A percentile compares a stretch with the other conserved stretches of the same genome.
These are phyloP conservation scores for Triticum dicoccoides DNA, from an alignment of 176 grass and related monocot genomes.

Conservation along the genomic window DNA sequence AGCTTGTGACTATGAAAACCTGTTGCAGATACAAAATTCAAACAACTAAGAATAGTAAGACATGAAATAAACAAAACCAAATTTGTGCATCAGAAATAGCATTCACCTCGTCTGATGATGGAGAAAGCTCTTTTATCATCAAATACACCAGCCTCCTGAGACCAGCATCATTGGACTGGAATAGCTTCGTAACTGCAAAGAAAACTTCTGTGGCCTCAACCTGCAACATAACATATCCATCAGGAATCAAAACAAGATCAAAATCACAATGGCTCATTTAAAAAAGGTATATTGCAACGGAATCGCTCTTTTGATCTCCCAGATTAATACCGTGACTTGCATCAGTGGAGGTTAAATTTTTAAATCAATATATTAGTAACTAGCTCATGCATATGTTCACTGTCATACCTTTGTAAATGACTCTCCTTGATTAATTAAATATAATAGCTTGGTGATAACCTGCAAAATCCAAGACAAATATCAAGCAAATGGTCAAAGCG, in stretches of 20 bases:
- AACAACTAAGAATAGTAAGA: conserved; percentile 23
- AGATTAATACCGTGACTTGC: neutral
- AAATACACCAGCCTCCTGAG: conserved; percentile 94
- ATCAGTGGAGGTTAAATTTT: neutral
- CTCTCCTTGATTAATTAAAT: conserved; percentile 99
- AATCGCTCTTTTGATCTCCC: neutral
- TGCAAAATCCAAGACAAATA: conserved; percentile 35
- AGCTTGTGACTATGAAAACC: conserved; percentile 99
- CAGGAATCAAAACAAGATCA: neutral
- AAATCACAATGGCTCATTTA: neutral
- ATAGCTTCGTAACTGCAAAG: conserved; percentile 96
- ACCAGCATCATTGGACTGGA: conserved; percentile 86
- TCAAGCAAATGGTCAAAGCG: conserved; percentile 22
- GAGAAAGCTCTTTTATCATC: conserved; percentile 99
- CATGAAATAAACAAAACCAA: neutral
- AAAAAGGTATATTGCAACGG: neutral
- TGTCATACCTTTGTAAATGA: conserved; percentile 79
- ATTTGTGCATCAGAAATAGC: conserved; percentile 5
- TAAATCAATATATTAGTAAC: neutral
- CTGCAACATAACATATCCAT: conserved; percentile 46
- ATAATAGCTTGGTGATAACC: conserved; percentile 97
- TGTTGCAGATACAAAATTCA: conserved; percentile 27
- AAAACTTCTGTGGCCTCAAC: conserved; percentile 93
- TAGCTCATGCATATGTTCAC: neutral
- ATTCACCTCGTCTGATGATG: conserved; percentile 86